Base-by-base conservation (phyloP, 805 yeast genomes). In the Cyberlindnera xishuangbannaensis region DNA sequence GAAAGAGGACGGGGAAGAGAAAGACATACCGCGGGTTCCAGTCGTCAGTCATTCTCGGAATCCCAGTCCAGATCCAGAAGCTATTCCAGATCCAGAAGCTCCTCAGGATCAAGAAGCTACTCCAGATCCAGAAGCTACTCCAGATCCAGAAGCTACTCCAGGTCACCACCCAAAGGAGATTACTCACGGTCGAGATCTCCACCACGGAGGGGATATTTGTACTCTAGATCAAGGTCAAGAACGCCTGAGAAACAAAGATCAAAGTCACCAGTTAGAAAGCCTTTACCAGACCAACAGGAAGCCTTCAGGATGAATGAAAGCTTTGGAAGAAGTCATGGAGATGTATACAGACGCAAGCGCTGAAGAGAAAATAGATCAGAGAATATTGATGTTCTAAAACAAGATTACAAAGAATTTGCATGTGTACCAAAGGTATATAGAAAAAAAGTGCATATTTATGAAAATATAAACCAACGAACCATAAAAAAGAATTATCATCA, bases 11-110 rank as follows among this genome's bases (percentile, higher is more conserved):
- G 43, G 37, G 26, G 30, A 22, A 18, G 53, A 28, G 33, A 50
- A 4, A 36, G 51, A 21, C 35, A 48, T 1, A 24, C 27, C 7
- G 41, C 46, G 10, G 36, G 43, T 5, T 41, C 49, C 4, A 26
- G 37, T n/a, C 45, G 56, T 9, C 23, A 47, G 12, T 34, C 40
- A 2, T 18, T 31, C 12, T 42, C 49, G 3, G 25, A 27, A 41
- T 27, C 31, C 16, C 12, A 27, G 15, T 37, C 51, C 11, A 18
- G 45, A 12, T 37, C 40, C 3, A 19, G 40, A 14, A 48, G 59
- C 3, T 38, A 48, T 20, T 56, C 62, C 6, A 40, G 51, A 31
- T 45, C 55, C 15, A 20, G 34, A 13, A 22, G 21, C 11, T 24
- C 37, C 9, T 22, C 39, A 9, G 30, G 40, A 18, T 39, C 52